phyloP scores from a whole-genome alignment of 2,329 filamentous ascomycete genomes.

The Trichoderma breve region DNA sequence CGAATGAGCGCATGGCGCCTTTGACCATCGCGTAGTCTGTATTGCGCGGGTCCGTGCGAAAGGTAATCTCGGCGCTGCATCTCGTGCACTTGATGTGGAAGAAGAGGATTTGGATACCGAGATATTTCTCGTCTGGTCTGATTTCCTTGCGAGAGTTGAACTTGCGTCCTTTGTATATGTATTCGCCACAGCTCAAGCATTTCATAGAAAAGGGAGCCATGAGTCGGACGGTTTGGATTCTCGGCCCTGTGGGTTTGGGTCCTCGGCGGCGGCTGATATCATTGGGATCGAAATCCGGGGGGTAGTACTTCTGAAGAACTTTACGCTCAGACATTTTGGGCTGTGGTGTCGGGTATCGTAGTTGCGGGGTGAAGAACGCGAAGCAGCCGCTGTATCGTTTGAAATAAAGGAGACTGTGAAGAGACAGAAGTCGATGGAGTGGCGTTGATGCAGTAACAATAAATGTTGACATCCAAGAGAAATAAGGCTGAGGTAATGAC shows the following conservation, averaged over 20 bases:
- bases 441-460: conserved; percentile 1
- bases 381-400: neutral
- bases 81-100: conserved; percentile 84
- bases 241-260: conserved; percentile 71
- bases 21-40: conserved; percentile 81
- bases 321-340: conserved; percentile 79
- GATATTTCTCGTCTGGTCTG: conserved; percentile 81
- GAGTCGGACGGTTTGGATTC: conserved; percentile 80
- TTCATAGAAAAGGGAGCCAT: conserved; percentile 58
- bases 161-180: conserved; percentile 89
- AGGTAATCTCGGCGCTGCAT: conserved; percentile 83
- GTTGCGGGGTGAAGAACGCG: too few species aligned
- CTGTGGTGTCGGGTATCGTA: neutral
- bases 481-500: conserved; percentile 9
- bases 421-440: neutral
- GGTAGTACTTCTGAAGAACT: conserved; percentile 65
- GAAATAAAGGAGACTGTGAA: neutral
- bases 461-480: neutral
- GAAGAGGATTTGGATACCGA: conserved; percentile 80
- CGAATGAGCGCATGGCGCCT: conserved; percentile 89
- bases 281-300: conserved; percentile 86
- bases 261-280: conserved; percentile 69
- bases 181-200: conserved; percentile 60
- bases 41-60: conserved; percentile 92
- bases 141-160: conserved; percentile 96